Base-by-base conservation (phyloP, 2,329 filamentous ascomycete genomes). In the Drechslerella dactyloides region DNA sequence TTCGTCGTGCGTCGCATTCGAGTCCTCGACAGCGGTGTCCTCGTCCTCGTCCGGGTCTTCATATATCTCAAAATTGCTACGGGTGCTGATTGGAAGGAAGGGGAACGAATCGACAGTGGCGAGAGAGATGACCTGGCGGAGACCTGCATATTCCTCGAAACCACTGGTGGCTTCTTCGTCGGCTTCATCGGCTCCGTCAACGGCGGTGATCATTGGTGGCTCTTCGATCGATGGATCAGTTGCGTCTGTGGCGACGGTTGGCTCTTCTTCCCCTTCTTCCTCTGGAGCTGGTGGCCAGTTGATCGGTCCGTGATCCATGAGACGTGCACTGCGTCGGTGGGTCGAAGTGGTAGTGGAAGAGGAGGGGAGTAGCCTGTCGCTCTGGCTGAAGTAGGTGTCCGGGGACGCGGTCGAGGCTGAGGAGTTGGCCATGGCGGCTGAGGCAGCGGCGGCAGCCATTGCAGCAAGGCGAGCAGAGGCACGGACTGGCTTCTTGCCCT, bases 81-180 rank as follows among this genome's bases (percentile, higher is more conserved):
- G 23, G 17, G 46, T 23, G 4, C 54, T 59, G 17, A 33, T 21
- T 7, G 66, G 54, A 1, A 70, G 27, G 33, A 40, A 64, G 8
- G 66, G 66, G 19, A 64, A 70, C 11, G 66, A 64, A 37, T 64
- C 54, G 11, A 70, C 40, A 5, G 59, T 70, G 33, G 48, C 59
- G 11, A 70, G 59, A 11, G 66, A 70, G 17, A 64, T 33, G 4
- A 70, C 40, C 23, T 50, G 59, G 46, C 50, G 66, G 4, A 55
- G n/a, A 40, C 13, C 13, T 15, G 44, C 46, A 17, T 51, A 33
- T 13, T 54, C 59, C 13, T 51, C n/a, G 15, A 23, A 17, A 27
- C 6, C 7, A 17, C 3, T 21, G 35, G 37, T 3, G n/a, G 37
- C 5, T 3, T 2, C 5, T 15, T 62, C 59, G 21, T 46, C 17